A percentile compares a stretch with the other conserved stretches of the same genome.
phyloP scores from a whole-genome alignment of 2,329 filamentous ascomycete genomes.

The Verticillium nubilum region DNA sequence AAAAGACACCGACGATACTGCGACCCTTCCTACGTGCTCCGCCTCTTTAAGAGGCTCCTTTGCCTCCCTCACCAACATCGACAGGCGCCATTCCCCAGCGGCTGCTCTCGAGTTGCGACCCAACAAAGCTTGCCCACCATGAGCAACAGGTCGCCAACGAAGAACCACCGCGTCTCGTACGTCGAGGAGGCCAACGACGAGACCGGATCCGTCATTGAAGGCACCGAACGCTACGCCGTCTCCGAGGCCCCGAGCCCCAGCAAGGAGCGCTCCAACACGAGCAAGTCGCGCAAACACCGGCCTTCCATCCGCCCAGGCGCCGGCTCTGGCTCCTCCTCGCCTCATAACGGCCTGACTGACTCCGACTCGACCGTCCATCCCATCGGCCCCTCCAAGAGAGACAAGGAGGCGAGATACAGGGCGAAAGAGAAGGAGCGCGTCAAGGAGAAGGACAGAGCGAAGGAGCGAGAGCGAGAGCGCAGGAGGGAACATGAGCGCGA shows the following conservation, averaged over 20 bases:
- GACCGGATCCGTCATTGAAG: slow-evolving; percentile 33
- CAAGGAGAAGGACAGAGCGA: slow-evolving; percentile 16
- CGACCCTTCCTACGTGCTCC: slow-evolving; percentile 6
- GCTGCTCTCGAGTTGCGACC: background rate
- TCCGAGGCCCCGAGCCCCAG: slow-evolving; percentile 39
- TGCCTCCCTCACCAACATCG: slow-evolving; percentile 7
- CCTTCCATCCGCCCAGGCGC: slow-evolving; percentile 18
- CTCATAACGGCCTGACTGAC: slow-evolving; percentile 28
- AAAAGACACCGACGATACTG: slow-evolving; percentile 3
- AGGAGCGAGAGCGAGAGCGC: slow-evolving; percentile 19
- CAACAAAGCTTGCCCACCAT: slow-evolving; percentile 11
- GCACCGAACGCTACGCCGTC: slow-evolving; percentile 38
- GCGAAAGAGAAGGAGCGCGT: slow-evolving; percentile 19
- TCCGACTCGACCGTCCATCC: slow-evolving; percentile 38
- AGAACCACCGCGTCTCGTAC: slow-evolving; percentile 31
- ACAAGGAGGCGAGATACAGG: slow-evolving; percentile 21
- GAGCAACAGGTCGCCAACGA: slow-evolving; percentile 34
- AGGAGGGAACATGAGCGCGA: slow-evolving; percentile 14
- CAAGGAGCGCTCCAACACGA: slow-evolving; percentile 47
- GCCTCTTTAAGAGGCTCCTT: slow-evolving; percentile 10
- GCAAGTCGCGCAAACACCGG: slow-evolving; percentile 38
- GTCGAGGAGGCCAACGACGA: slow-evolving; percentile 51
- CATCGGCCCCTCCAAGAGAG: slow-evolving; percentile 22
- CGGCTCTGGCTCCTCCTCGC: slow-evolving; percentile 32
- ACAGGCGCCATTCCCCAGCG: background rate